Percentiles rank a stretch among this genome's conserved stretches.
Evolutionary conservation across 768 basidiomycete genomes (phyloP).

Genomic region (Russula ochroleuca): DNA sequence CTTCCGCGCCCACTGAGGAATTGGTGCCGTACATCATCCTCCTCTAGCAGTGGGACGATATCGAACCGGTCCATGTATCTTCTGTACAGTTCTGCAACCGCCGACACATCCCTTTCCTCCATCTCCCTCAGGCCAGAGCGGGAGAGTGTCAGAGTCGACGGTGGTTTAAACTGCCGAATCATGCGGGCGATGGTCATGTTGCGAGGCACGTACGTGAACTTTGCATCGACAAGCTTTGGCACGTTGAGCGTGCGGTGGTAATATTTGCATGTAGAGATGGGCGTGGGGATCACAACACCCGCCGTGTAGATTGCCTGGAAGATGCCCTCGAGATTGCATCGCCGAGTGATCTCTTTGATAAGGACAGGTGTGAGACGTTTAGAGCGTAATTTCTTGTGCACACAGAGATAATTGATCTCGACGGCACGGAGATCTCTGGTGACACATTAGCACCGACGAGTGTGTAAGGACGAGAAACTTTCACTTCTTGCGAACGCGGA

Average conservation of each 20-base stretch:
- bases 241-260: conserved; percentile 90
- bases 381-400: conserved; percentile 95
- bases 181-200: conserved; percentile 89
- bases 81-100: conserved; percentile 64
- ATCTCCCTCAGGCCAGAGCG: conserved; percentile 78
- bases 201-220: conserved; percentile 84
- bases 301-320: conserved; percentile 98
- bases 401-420: conserved; percentile 97
- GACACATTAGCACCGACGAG: conserved; percentile 17
- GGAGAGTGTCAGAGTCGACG: conserved; percentile 43
- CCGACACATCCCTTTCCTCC: conserved; percentile 68
- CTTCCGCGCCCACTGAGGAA: conserved; percentile 80
- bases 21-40: conserved; percentile 81
- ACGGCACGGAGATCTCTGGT: conserved; percentile 61
- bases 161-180: conserved; percentile 69
- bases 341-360: conserved; percentile 95
- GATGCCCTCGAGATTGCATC: conserved; percentile 80
- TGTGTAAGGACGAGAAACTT: conserved; percentile 31
- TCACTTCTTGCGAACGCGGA: conserved; percentile 83
- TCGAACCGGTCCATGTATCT: conserved; percentile 84
- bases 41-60: conserved; percentile 66
- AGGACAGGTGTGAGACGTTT: conserved; percentile 93
- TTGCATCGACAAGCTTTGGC: conserved; percentile 84
- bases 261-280: conserved; percentile 87
- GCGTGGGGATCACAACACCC: conserved; percentile 90